Evolutionary conservation across 345 rosid genomes (phyloP), one percentile per base, ranked within the genome.

Genomic region (Camelina hispida): DNA sequence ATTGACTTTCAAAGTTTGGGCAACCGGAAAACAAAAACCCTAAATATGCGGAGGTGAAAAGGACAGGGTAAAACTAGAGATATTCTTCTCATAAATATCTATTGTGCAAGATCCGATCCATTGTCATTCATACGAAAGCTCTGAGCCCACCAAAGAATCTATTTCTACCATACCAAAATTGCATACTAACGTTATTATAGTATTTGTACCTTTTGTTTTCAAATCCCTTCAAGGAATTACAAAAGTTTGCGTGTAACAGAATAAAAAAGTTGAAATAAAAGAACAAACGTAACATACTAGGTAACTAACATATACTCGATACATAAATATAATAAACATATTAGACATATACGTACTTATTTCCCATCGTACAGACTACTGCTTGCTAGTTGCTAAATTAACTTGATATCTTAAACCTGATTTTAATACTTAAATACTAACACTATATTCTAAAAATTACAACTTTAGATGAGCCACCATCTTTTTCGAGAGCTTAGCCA

Each of bases 401-500:
- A 28, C 28, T 28, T 16, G 9, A 15, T 50, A 5, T 44, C 17
- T 28, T 16, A 57, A 71, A 62, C 68, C 40, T 71, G 17, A 20
- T 47, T 58, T 47, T 23, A n/a, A 12, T 15, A 34, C 23, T 47
- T 61, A 23, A 25, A 15, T 8, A 34, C 16, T 20, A 30, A 15
- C 15, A 34, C 13, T 20, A 43, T 20, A 47, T 4, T 15, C 20
- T 48, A 47, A 38, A 23, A 18, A 17, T 12, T 61, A 71, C 61
- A 40, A 23, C 50, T 56, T 37, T 22, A 40, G 37, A 20, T 58
- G 52, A 22, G 7, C 25, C 59, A 32, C 79, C 90, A 82, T 84
- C 32, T 77, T 79, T 79, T 84, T 86, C 3, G 86, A 80, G 6
- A 83, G 79, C 68, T 34, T 79, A 76, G 96, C 90, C 50, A 90